These are phyloP conservation scores for Tolypocladium guangdongense DNA, from an alignment of 2,329 filamentous ascomycete genomes.

Conservation along the genomic window DNA sequence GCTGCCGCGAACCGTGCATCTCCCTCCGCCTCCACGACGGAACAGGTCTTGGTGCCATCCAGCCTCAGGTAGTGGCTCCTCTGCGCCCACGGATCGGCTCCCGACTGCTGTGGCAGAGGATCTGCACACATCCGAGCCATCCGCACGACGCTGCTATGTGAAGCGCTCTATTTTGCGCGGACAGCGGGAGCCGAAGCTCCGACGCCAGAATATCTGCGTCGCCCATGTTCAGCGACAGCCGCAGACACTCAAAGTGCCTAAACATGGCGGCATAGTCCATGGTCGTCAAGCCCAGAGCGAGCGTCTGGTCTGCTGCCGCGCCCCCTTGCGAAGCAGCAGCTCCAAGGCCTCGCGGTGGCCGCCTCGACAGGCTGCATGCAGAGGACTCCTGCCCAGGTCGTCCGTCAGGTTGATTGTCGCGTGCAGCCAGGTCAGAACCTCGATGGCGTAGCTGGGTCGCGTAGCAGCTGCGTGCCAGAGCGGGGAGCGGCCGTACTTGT, in stretches of 20 bases:
- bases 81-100: neutral
- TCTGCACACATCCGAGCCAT: neutral
- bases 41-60: neutral
- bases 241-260: neutral
- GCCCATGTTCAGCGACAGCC: neutral
- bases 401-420: neutral
- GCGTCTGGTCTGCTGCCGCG: neutral
- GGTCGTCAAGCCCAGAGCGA: neutral
- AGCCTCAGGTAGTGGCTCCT: neutral
- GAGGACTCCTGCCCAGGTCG: neutral
- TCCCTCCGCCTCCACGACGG: neutral
- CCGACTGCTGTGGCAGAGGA: neutral
- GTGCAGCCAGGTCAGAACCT: neutral
- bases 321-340: neutral
- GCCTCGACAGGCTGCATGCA: neutral
- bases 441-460: neutral
- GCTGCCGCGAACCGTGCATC: neutral
- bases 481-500: neutral
- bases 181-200: neutral
- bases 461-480: neutral
- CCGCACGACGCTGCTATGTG: neutral
- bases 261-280: neutral
- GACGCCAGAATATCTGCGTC: neutral
- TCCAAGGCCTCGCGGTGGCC: neutral
- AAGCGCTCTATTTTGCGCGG: neutral